These are phyloP conservation scores for Boletus rubescentipes DNA, from an alignment of 768 basidiomycete genomes.

Conservation along the genomic window DNA sequence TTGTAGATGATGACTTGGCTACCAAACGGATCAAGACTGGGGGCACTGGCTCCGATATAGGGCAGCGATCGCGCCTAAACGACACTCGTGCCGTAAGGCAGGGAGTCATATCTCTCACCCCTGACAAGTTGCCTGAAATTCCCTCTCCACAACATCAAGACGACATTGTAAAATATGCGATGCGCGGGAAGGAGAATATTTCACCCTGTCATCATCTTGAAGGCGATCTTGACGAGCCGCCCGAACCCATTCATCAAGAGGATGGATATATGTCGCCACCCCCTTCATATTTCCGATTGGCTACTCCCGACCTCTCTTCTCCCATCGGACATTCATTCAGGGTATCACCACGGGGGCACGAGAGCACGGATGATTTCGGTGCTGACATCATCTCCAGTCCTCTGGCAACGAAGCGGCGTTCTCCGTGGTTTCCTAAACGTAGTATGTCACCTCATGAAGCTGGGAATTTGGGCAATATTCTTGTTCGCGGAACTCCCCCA, in stretches of 20 bases:
- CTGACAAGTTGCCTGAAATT: slow-evolving; percentile 23
- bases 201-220: slow-evolving; percentile 39
- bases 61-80: slow-evolving; percentile 28
- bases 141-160: slow-evolving; percentile 39
- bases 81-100: slow-evolving; percentile 16
- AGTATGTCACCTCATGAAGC: neutral
- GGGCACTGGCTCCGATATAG: slow-evolving; percentile 19
- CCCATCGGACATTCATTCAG: slow-evolving; percentile 43
- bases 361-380: slow-evolving; percentile 43
- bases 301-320: slow-evolving; percentile 66
- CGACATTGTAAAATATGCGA: slow-evolving; percentile 38
- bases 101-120: neutral
- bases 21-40: slow-evolving; percentile 47
- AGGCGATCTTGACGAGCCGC: slow-evolving; percentile 38
- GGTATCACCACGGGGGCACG: slow-evolving; percentile 8
- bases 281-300: slow-evolving; percentile 45
- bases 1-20: slow-evolving; percentile 64
- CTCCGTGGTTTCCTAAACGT: slow-evolving; percentile 9
- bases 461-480: slow-evolving; percentile 13
- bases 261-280: slow-evolving; percentile 82
- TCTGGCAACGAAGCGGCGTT: slow-evolving; percentile 22
- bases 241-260: slow-evolving; percentile 62
- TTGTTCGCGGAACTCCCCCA: slow-evolving; percentile 33
- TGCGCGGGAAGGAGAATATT: slow-evolving; percentile 39
- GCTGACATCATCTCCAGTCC: slow-evolving; percentile 44